These are phyloP conservation scores for Termitomyces sp. DNA, from an alignment of 768 basidiomycete species.

Conservation along the genomic window DNA sequence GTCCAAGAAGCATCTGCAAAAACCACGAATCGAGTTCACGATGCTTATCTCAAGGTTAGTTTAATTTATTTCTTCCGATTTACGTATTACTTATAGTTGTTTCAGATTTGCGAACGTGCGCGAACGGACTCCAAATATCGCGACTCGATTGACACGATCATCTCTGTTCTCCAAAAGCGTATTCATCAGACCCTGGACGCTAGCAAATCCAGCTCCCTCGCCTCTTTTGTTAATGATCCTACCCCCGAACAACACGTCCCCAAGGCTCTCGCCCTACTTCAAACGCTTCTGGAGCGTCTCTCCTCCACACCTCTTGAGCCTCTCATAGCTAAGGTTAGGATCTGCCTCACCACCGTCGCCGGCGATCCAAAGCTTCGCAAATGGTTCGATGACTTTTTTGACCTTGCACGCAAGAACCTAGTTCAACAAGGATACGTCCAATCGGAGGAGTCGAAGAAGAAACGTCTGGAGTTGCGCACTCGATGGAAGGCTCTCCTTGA, in stretches of 20 bases:
- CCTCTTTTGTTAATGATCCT: constrained; percentile 57
- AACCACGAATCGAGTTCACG: constrained; percentile 40
- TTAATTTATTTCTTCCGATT: neutral
- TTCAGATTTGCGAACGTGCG: constrained; percentile 61
- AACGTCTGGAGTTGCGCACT: constrained; percentile 40
- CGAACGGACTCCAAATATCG: constrained; percentile 60
- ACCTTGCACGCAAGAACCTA: constrained; percentile 41
- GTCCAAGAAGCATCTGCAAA: constrained; percentile 43
- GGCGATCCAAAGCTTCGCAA: constrained; percentile 48
- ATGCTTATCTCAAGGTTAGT: constrained; percentile 50
- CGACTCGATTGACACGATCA: constrained; percentile 52
- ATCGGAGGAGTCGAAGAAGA: constrained; percentile 41
- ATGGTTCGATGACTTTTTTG: constrained; percentile 57
- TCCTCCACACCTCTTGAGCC: constrained; percentile 51
- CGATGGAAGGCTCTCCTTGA: constrained; percentile 52
- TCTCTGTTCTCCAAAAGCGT: constrained; percentile 56
- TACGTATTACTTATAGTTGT: neutral
- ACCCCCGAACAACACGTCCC: constrained; percentile 61
- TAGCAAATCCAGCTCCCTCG: constrained; percentile 44
- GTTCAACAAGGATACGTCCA: constrained; percentile 50
- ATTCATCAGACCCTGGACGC: constrained; percentile 51
- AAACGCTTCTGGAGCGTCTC: constrained; percentile 48
- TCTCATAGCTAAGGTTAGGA: constrained; percentile 38
- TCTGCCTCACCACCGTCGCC: constrained; percentile 45
- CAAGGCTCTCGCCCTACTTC: constrained; percentile 47